Base-by-base conservation (phyloP, 1,284 basidiomycete genomes). In the Marasmius tenuissimus region DNA sequence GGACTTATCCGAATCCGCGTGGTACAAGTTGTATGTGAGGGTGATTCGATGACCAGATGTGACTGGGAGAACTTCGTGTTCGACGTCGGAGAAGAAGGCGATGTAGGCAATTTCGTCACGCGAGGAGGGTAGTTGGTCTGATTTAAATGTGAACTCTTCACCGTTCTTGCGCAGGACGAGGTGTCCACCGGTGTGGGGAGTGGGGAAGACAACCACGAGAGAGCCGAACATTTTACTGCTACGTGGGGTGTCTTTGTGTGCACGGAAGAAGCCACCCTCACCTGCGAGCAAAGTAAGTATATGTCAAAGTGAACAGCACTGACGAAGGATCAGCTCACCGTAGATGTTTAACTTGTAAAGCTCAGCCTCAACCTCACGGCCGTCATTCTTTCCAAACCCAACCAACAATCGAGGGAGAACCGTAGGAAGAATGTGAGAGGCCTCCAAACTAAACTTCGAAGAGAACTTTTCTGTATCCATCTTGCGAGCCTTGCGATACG, bases 191-290 rank as follows among this genome's bases (percentile, higher is more conserved):
- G 76, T 70, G 60, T 83, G 77, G 0, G 66, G 16, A 0, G 78
- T 78, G n/a, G 77, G 77, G 62, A 74, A 74, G 8, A 79, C 71
- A 50, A 81, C 60, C 18, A 82, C 76, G 12, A 82, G 76, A 1
- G 81, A 82, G n/a, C 75, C 80, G 55, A 82, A 77, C 79, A 79
- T 81, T 14, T 67, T 69, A 16, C 70, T 63, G n/a, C 67, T 65
- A 2, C 73, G 73, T 3, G 78, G 77, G 0, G 78, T 80, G 59
- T 80, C 79, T 50, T 75, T 70, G 68, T 80, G 78, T 0, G 75
- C 53, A 57, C 78, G 78, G 72, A 80, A 81, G 66, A 80, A 81
- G 12, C 16, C 35, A 27, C 67, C 20, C 42, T n/a, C n/a, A n/a
- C n/a, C n/a, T n/a, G n/a, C n/a, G n/a, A n/a, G n/a, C n/a, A n/a